A percentile compares a stretch with the other conserved stretches of the same genome.
phyloP scores from a whole-genome alignment of 2,329 filamentous ascomycete genomes.

The Pseudofabraea citricarpa region DNA sequence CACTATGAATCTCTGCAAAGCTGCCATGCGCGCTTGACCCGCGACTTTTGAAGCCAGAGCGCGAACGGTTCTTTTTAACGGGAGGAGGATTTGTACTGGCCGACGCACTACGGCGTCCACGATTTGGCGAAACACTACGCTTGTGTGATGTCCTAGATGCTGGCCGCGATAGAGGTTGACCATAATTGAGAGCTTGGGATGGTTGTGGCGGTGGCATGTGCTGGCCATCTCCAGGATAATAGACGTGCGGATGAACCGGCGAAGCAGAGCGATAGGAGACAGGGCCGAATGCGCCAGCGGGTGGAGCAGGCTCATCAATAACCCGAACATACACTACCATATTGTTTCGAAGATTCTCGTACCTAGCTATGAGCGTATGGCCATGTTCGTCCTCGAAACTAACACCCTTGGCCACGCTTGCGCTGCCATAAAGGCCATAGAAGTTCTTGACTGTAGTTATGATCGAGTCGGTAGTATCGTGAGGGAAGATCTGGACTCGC shows the following conservation, averaged over 20 bases:
- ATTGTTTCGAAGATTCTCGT: conserved; percentile 90
- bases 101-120: conserved; percentile 74
- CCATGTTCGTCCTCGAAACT: conserved; percentile 91
- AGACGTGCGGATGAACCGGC: conserved; percentile 46
- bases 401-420: conserved; percentile 68
- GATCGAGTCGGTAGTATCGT: conserved; percentile 96
- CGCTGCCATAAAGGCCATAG: conserved; percentile 85
- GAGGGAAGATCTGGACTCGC: conserved; percentile 85
- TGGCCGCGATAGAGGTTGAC: conserved; percentile 61
- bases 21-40: conserved; percentile 45
- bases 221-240: conserved; percentile 57
- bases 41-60: conserved; percentile 63
- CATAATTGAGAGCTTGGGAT: conserved; percentile 46
- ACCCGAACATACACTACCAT: conserved; percentile 93
- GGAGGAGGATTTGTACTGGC: conserved; percentile 46
- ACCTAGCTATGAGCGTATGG: conserved; percentile 88
- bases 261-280: conserved; percentile 47
- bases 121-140: conserved; percentile 73
- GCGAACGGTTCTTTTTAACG: conserved; percentile 63
- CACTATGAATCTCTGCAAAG: conserved; percentile 57
- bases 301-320: conserved; percentile 53
- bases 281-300: conserved; percentile 44
- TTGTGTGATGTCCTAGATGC: conserved; percentile 66
- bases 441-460: conserved; percentile 99
- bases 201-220: conserved; percentile 57